Base-by-base conservation (phyloP, 2,329 filamentous ascomycete species). In the Cercospora berteroae region DNA sequence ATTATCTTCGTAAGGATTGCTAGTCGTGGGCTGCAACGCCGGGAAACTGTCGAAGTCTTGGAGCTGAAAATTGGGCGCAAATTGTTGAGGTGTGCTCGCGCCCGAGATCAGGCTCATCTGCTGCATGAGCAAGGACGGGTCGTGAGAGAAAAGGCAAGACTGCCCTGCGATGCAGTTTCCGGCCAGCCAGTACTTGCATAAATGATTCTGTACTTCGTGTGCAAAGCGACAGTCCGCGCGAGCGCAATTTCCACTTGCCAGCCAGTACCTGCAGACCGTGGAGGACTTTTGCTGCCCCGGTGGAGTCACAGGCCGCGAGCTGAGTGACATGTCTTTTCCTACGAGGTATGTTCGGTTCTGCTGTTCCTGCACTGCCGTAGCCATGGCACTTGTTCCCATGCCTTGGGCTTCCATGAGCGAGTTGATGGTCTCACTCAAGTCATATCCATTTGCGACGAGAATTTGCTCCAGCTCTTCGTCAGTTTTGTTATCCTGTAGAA, bases 171-270 rank as follows among this genome's bases (percentile, higher is more conserved):
- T 86, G 77, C 95, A 99, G 75, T 94, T 97, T 1, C 95, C 95
- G 82, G 93, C 93, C 63, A 99, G 86, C 92, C 94, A 99, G 79
- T 98, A 98, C 92, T 98, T 98, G 94, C 95, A 99, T 69, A 99
- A 87, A 75, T 97, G 95, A 76, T 92, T 96, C 77, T 92, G 96
- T 55, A 97, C 86, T 78, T 99, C 94, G 79, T 99, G 95, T 73
- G 94, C 97, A 80, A 98, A 99, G 66, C 94, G 90, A 79, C 95
- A 99, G 80, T 99, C 95, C 68, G 94, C 94, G 67, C 95, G 89
- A 63, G 97, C 88, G 79, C 95, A 99, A 79, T 95, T 92, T n/a
- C 95, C 95, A 7, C 91, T 96, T 9, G 94, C 94, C 70, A 99
- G 84, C 84, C 93, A 98, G 79, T 98, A 99, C 80, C 97, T 96